Conservation (phyloP, 768 basidiomycete genomes). For the Leccinum subgranulosum region DNA sequence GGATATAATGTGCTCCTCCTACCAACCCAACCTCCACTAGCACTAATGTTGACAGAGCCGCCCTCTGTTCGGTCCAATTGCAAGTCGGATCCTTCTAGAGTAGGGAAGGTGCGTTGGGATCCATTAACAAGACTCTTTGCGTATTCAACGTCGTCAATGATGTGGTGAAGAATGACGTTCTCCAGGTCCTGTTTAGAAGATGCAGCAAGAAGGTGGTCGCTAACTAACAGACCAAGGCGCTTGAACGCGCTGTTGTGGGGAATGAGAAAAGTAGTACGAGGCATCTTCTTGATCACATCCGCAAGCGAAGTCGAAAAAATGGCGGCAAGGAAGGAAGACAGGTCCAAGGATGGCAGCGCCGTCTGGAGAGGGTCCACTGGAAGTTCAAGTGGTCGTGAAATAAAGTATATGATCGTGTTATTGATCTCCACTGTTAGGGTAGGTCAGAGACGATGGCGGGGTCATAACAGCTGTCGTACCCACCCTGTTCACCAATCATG, state of each 20-base stretch:
- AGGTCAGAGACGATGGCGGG: conserved; percentile 2
- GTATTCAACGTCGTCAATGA: conserved; percentile 74
- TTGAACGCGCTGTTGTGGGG: conserved; percentile 91
- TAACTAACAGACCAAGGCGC: conserved; percentile 78
- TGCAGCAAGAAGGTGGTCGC: conserved; percentile 78
- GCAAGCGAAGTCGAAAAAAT: conserved; percentile 85
- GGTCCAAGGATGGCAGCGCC: conserved; percentile 75
- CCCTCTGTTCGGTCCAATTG: conserved; percentile 63
- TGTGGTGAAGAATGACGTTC: conserved; percentile 85
- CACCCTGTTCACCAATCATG: conserved; percentile 74
- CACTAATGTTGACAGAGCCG: conserved; percentile 43
- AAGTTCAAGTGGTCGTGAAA: conserved; percentile 79
- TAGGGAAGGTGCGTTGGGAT: conserved; percentile 69
- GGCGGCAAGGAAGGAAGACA: conserved; percentile 89
- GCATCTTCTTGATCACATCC: conserved; percentile 57
- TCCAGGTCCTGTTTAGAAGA: conserved; percentile 78
- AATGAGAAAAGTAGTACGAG: conserved; percentile 78
- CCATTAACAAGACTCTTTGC: conserved; percentile 56
- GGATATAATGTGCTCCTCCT: conserved; percentile 59
- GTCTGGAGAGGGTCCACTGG: conserved; percentile 80
- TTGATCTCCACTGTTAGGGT: conserved; percentile 59
- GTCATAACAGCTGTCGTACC: conserved; percentile 24
- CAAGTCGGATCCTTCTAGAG: conserved; percentile 82
- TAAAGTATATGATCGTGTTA: conserved; percentile 83
- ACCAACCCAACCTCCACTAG: conserved; percentile 78